Evolutionary conservation across 768 basidiomycete genomes (phyloP).

Genomic region (Asterophora lycoperdoides): DNA sequence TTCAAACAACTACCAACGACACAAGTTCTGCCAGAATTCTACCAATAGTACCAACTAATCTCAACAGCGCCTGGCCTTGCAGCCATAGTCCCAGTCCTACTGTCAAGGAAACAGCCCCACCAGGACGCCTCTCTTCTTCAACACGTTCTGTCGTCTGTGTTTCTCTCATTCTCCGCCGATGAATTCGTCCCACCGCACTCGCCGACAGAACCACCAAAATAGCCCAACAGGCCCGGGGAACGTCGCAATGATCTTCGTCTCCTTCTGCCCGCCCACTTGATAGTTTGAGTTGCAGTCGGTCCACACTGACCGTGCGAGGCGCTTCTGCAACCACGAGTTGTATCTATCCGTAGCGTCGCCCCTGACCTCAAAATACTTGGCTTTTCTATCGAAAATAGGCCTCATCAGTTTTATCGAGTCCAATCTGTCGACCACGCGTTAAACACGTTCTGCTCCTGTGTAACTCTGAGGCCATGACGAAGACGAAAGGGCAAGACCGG

Average conservation of each 20-base stretch:
- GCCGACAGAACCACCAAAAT: conserved; percentile 50
- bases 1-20: conserved; percentile 15
- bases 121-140: conserved; percentile 21
- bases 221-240: conserved; percentile 51
- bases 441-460: conserved; percentile 9
- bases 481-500: not conserved
- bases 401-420: conserved; percentile 46
- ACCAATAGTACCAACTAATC: not conserved
- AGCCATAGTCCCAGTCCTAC: conserved; percentile 17
- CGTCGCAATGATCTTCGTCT: conserved; percentile 41
- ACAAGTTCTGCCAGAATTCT: not conserved
- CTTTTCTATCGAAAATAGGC: conserved; percentile 45
- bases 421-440: conserved; percentile 34
- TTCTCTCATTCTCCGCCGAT: conserved; percentile 33
- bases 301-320: conserved; percentile 48
- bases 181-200: conserved; percentile 41
- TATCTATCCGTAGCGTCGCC: conserved; percentile 44
- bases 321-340: conserved; percentile 47
- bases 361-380: conserved; percentile 47
- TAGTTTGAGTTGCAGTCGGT: conserved; percentile 54
- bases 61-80: conserved; percentile 6
- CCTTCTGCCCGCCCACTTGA: conserved; percentile 30
- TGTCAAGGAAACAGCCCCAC: conserved; percentile 20
- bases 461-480: conserved; percentile 7
- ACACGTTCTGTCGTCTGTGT: conserved; percentile 21